Percentiles rank a stretch among this genome's conserved stretches.
These are phyloP conservation scores for Coemansia sp. DNA, from an alignment of 192 early-diverging fungal genomes.

Conservation along the genomic window DNA sequence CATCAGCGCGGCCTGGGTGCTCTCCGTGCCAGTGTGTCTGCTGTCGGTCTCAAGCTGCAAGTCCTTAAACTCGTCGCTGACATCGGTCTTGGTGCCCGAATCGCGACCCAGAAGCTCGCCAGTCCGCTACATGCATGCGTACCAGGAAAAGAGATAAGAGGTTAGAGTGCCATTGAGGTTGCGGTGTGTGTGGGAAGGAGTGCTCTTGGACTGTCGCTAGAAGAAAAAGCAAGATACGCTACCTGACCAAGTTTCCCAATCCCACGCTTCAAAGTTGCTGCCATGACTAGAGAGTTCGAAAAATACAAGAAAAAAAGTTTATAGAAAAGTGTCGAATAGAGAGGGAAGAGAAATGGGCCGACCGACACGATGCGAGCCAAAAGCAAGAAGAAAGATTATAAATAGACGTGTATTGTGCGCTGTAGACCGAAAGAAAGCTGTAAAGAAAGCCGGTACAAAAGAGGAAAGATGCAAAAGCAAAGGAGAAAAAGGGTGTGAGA, in stretches of 20 bases:
- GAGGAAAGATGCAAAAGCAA: slow-evolving; percentile 13
- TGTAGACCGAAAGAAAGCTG: not conserved
- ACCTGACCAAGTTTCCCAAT: slow-evolving; percentile 70
- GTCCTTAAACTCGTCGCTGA: slow-evolving; percentile 78
- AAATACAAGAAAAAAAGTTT: not conserved
- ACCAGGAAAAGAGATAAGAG: not conserved
- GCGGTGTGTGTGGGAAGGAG: not conserved
- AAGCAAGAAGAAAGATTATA: slow-evolving; percentile 4
- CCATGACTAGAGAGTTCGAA: slow-evolving; percentile 24
- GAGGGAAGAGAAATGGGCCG: not conserved
- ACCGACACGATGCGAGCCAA: not conserved
- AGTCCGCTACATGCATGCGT: slow-evolving; percentile 49
- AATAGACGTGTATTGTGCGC: slow-evolving; percentile 6
- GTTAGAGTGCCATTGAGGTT: not conserved
- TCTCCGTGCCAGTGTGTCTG: slow-evolving; percentile 63
- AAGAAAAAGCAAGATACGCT: slow-evolving; percentile 5
- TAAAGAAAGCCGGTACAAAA: not conserved
- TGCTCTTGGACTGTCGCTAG: not conserved
- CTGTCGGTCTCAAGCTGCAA: slow-evolving; percentile 72
- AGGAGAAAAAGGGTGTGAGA: slow-evolving; percentile 8
- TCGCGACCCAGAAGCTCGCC: slow-evolving; percentile 74
- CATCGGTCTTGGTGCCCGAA: slow-evolving; percentile 62
- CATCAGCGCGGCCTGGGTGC: slow-evolving; percentile 57
- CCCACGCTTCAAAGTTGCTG: slow-evolving; percentile 58
- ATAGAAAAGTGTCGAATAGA: slow-evolving; percentile 10